Base-by-base conservation (phyloP, 1,284 basidiomycete species). In the Mycena citricolor region DNA sequence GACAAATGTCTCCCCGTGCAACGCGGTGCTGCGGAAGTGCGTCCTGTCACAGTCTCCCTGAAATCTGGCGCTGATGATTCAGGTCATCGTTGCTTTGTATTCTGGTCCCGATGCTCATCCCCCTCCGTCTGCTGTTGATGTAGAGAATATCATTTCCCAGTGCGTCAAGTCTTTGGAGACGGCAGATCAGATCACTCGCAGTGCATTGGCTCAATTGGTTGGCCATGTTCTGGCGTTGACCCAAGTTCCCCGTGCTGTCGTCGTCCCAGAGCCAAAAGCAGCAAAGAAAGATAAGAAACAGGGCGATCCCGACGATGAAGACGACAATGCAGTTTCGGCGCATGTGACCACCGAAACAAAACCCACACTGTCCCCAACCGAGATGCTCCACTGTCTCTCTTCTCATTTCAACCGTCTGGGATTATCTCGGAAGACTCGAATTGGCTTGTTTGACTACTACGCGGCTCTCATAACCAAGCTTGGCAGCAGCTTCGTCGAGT, bases 361-460 rank as follows among this genome's bases (percentile, higher is more conserved):
- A 56, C 79, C 90, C 0, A 77, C 97, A 35, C 71, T 93, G 49
- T 79, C 81, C 0, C 78, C 86, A 0, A 67, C 69, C 6, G 91
- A 94, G 55, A 97, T 97, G 92, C 69, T 99, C 23, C 66, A 65
- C 19, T 79, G 85, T 39, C 74, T 98, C 4, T 91, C 92, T 0
- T 64, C 63, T 0, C 84, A 86, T 22, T 92, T 94, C 69, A 92
- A 90, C 67, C 89, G 86, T 57, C 68, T 79, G 5, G 73, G 79
- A 32, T 61, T 78, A 0, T 74, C 83, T 1, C 80, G 88, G 40
- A 86, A 84, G 63, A 78, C 81, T 2, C 79, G 87, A 17, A 83
- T 91, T 29, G 93, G 91, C 5, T 77, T 98, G 24, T 86, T 97
- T 60, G 91, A 97, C 57, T 86, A 92, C 54, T 98, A 98, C 59